Conservation (phyloP, 306 rosid species). For the Vigna angularis region DNA sequence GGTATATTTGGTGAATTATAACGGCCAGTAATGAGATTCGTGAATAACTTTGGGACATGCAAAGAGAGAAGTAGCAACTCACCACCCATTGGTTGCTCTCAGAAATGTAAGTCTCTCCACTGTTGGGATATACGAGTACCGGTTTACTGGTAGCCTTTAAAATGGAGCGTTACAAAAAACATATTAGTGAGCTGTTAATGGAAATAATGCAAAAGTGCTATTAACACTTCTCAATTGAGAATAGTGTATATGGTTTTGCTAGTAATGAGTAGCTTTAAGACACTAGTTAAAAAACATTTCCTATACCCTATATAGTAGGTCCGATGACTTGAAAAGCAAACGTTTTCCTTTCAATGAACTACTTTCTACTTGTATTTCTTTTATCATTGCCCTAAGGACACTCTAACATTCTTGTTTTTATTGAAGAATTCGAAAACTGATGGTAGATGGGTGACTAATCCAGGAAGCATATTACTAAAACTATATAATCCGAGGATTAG, state of each 20-base stretch:
- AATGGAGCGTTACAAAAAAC: background rate
- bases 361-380: background rate
- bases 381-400: background rate
- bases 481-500: background rate
- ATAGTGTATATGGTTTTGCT: background rate
- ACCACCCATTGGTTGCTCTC: constrained; percentile 75
- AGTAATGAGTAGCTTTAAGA: background rate
- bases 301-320: background rate
- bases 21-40: background rate
- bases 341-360: background rate
- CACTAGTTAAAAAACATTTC: background rate
- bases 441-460: background rate
- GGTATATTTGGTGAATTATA: background rate
- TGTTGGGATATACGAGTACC: constrained; percentile 81
- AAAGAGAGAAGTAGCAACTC: constrained; percentile 47
- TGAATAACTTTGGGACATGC: no score
- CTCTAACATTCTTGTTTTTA: background rate
- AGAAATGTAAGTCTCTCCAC: constrained; percentile 84
- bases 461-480: background rate
- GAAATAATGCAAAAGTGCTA: background rate
- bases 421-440: background rate
- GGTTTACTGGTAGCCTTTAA: constrained; percentile 75
- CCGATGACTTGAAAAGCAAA: background rate
- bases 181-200: background rate
- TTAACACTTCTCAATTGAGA: constrained; percentile 9